phyloP scores from a whole-genome alignment of 2,329 filamentous ascomycete species.

The Penicillium griseofulvum region DNA sequence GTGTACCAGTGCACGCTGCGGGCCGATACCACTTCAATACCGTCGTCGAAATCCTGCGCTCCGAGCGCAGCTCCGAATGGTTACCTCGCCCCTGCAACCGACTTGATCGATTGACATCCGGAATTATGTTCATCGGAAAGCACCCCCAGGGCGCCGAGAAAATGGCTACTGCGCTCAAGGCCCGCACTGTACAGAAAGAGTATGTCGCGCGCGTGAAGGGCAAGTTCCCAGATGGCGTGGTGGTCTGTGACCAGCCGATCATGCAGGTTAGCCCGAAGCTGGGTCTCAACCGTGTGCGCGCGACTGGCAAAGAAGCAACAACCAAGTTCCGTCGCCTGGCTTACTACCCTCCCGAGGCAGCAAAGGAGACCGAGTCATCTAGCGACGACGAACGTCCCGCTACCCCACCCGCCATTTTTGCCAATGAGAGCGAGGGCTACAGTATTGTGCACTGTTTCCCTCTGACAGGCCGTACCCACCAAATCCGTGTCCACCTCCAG shows the following conservation, averaged over 20 bases:
- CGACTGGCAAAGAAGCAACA: slow-evolving; percentile 82
- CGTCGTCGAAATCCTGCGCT: slow-evolving; percentile 86
- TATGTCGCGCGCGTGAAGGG: slow-evolving; percentile 91
- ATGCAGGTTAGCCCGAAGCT: slow-evolving; percentile 92
- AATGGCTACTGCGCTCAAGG: slow-evolving; percentile 72
- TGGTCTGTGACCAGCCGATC: slow-evolving; percentile 91
- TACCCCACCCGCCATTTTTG: slow-evolving; percentile 33
- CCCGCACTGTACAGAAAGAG: slow-evolving; percentile 85
- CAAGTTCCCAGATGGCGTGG: slow-evolving; percentile 84
- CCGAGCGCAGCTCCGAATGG: slow-evolving; percentile 61
- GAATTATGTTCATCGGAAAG: slow-evolving; percentile 98
- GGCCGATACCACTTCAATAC: slow-evolving; percentile 96
- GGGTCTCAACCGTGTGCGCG: slow-evolving; percentile 88
- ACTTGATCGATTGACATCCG: slow-evolving; percentile 89
- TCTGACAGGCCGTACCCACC: slow-evolving; percentile 89
- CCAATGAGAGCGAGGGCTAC: slow-evolving; percentile 66
- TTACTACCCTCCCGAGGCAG: slow-evolving; percentile 69
- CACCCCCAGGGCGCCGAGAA: slow-evolving; percentile 73
- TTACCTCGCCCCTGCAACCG: slow-evolving; percentile 77
- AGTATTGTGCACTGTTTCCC: slow-evolving; percentile 93
- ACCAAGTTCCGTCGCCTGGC: slow-evolving; percentile 90
- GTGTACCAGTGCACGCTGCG: slow-evolving; percentile 91
- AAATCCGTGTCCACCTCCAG: slow-evolving; percentile 91
- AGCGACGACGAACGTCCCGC: slow-evolving; percentile 23
- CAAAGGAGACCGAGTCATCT: slow-evolving; percentile 24